phyloP scores from a whole-genome alignment of 78 protist genomes.

The Ministeria vibrans region DNA sequence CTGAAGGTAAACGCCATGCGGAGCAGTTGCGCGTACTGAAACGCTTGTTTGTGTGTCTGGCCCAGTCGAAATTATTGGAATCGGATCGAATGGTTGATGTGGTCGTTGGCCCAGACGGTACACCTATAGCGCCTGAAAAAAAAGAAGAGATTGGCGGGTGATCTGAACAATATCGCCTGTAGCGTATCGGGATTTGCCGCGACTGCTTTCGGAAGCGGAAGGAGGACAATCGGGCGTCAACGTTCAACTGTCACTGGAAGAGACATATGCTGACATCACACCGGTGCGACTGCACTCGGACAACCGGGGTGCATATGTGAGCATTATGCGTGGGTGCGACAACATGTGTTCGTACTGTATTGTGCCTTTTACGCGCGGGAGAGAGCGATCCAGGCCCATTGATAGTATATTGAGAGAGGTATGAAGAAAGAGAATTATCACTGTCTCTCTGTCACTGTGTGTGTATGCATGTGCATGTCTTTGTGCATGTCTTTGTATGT shows the following conservation, averaged over 20 bases:
- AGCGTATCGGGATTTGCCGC: slow-evolving; percentile 79
- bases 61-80: slow-evolving; percentile 62
- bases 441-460: not conserved
- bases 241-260: slow-evolving; percentile 75
- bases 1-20: too few species aligned
- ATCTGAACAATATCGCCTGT: not conserved
- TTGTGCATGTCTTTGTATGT: not conserved
- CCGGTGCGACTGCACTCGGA: slow-evolving; percentile 69
- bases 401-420: slow-evolving; percentile 55
- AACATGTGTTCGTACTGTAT: slow-evolving; percentile 93
- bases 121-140: not conserved
- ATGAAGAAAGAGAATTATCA: slow-evolving; percentile 52
- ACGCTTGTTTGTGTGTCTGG: too few species aligned
- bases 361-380: slow-evolving; percentile 91
- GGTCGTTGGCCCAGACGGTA: slow-evolving; percentile 69
- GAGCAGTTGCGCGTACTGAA: too few species aligned
- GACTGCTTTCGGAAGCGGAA: slow-evolving; percentile 39
- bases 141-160: not conserved
- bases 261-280: slow-evolving; percentile 90
- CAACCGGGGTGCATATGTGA: slow-evolving; percentile 10
- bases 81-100: slow-evolving; percentile 51
- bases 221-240: slow-evolving; percentile 18
- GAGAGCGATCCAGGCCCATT: slow-evolving; percentile 70
- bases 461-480: not conserved
- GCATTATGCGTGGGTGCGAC: slow-evolving; percentile 84